Evolutionary conservation across 306 rosid species (phyloP), one percentile per base, ranked within the genome.

Genomic region (Glycyrrhiza uralensis): DNA sequence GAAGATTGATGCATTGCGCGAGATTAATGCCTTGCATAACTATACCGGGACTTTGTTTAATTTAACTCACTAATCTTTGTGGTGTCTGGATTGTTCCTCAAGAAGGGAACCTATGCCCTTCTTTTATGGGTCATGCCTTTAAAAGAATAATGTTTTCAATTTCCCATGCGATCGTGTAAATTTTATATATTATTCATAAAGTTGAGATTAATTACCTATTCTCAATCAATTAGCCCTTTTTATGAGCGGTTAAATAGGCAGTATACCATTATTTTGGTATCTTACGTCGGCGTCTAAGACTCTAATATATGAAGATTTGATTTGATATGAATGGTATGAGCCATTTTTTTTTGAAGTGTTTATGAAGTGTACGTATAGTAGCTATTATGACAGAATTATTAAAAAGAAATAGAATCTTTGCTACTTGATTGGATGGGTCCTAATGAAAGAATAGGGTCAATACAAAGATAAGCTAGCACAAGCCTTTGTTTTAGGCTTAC

Each of bases 1-100:
- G 84, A 71, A 3, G 88, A 87, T 69, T 80, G 75, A 60, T 35
- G 28, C 24, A 33, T 13, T 67, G 54, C 13, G 49, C 9, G 8
- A 4, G 86, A 86, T 70, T 76, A 74, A 59, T 41, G 35, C 20
- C 12, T 22, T 30, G 7, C 4, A 17, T 11, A 11, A 50, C 3
- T 42, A 14, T 7, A 14, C 11, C 6, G 14, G 32, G 17, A 29
- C 15, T 38, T 36, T 36, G 2, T 15, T 78, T 54, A 72, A 32
- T 71, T 64, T 32, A 56, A 72, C 55, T 7, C 47, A 19, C 67
- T 28, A 66, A 57, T 66, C 66, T 46, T 42, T 24, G n/a, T n/a
- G 67, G 30, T 35, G 7, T 38, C 18, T 50, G 41, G 41, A 15
- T 24, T 60, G 58, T 36, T 72, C 75, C 60, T 51, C 4, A 3